These are phyloP conservation scores for Aspergillus flavus DNA, from an alignment of 2,329 filamentous ascomycete species.

Conservation along the genomic window DNA sequence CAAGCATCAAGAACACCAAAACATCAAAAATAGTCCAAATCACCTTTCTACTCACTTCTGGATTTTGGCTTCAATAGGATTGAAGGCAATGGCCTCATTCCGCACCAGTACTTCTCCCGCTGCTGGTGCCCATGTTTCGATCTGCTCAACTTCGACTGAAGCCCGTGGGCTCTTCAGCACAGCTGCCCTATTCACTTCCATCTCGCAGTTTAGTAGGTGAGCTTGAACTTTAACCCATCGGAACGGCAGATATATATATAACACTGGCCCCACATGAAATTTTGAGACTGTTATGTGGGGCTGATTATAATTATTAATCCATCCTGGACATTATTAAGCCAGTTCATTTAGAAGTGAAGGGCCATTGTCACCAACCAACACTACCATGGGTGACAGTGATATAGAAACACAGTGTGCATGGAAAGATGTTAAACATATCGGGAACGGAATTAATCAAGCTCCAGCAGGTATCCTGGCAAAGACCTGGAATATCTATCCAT, in stretches of 20 bases:
- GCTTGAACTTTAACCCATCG: accelerated
- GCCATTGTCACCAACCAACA: no score
- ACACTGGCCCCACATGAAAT: not conserved
- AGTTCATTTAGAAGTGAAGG: no score
- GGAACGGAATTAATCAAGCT: accelerated
- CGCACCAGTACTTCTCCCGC: slow-evolving; percentile 16
- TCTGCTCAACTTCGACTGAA: not conserved
- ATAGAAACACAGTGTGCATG: no score
- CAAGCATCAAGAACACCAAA: not conserved
- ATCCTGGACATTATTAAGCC: not conserved
- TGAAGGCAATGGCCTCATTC: slow-evolving; percentile 19
- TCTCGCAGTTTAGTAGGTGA: not conserved
- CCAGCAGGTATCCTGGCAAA: no score
- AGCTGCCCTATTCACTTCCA: not conserved
- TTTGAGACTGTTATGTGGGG: not conserved
- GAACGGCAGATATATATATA: not conserved
- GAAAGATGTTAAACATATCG: no score
- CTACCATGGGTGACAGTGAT: no score
- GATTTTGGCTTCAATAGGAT: slow-evolving; percentile 22
- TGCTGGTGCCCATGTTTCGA: not conserved
- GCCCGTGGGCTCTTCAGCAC: not conserved
- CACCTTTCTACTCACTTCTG: slow-evolving; percentile 14
- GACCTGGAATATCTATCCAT: no score
- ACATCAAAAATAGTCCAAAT: not conserved
- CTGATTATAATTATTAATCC: not conserved